Base-by-base conservation (phyloP, 2,329 filamentous ascomycete species). In the Fusarium graminum region DNA sequence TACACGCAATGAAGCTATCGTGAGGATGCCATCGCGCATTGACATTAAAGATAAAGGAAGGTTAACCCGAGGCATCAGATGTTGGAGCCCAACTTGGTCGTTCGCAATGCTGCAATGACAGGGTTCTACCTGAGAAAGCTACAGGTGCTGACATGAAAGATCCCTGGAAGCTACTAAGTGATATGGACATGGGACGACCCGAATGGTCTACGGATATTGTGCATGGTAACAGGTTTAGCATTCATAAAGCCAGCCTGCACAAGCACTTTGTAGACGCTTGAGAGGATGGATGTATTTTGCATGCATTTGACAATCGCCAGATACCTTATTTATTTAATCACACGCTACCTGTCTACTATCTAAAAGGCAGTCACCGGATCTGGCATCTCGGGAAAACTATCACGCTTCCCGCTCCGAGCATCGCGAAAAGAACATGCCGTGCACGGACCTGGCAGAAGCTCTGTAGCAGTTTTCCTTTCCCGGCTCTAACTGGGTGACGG, bases 341-440 rank as follows among this genome's bases (percentile, higher is more conserved):
- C 22, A 6, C 46, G 42, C 17, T 36, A 40, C 34, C 13, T 28
- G 7, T 34, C 22, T 6, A 30, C 46, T 22, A 17, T 19, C 43
- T 62, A 16, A 4, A 22, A 22, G 22, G 22, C 45, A 58, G 25
- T 41, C 36, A 28, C 36, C 17, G 11, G 39, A 53, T 46, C 53
- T 49, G 63, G 51, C 64, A 25, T 45, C 41, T 63, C 63, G 66
- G 66, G 66, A 64, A 69, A 69, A 69, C 54, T 56, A 49, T 58
- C 44, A 50, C 57, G 45, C 57, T 66, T 63, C 50, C 58, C 50
- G 52, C 52, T 60, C 61, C 61, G 65, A 56, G 30, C 41, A 67
- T 63, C 42, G 36, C 54, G 57, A 42, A 47, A 45, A 42, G 54
- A 25, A 39, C 43, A 43, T 44, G 39, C 25, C 30, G 4, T 25